Evolutionary conservation across 225 moss, liverwort and hornwort species (phyloP).

Genomic region (Physcomitrellopsis africana): DNA sequence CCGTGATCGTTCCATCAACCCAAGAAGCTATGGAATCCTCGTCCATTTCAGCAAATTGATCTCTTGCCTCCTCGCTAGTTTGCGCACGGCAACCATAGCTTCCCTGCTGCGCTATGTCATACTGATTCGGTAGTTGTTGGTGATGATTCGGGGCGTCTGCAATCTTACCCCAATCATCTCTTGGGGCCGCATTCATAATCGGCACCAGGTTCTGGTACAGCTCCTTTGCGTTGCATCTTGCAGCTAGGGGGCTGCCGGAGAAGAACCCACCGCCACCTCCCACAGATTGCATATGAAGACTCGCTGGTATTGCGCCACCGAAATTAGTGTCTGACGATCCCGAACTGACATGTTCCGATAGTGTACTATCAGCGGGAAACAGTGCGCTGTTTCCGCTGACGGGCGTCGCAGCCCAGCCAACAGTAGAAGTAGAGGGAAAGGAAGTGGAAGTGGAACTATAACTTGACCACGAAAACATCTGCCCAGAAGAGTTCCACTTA

Average conservation of each 20-base stretch:
- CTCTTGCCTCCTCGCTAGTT: conserved; percentile 25
- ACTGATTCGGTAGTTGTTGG: conserved; percentile 33
- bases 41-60: conserved; percentile 55
- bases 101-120: conserved; percentile 35
- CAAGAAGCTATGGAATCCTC: conserved; percentile 62
- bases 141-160: conserved; percentile 29
- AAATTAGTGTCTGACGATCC: conserved; percentile 33
- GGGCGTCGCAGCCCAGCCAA: conserved; percentile 36
- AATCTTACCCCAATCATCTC: conserved; percentile 52
- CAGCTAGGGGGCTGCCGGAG: conserved; percentile 8
- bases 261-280: conserved; percentile 29
- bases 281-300: conserved; percentile 32
- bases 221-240: conserved; percentile 20
- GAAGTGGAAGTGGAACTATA: conserved; percentile 30
- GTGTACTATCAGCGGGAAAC: conserved; percentile 35
- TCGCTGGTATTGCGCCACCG: conserved; percentile 21
- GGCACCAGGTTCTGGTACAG: conserved; percentile 35
- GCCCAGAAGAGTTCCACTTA: conserved; percentile 46
- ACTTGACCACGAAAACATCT: conserved; percentile 48
- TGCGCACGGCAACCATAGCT: conserved; percentile 23
- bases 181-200: conserved; percentile 4
- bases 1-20: conserved; percentile 76
- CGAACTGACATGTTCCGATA: conserved; percentile 28
- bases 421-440: conserved; percentile 29
- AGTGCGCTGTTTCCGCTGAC: conserved; percentile 13